A percentile compares a stretch with the other conserved stretches of the same genome.
Conservation (phyloP, 2,329 filamentous ascomycete species). For the Ciborinia camelliae region DNA sequence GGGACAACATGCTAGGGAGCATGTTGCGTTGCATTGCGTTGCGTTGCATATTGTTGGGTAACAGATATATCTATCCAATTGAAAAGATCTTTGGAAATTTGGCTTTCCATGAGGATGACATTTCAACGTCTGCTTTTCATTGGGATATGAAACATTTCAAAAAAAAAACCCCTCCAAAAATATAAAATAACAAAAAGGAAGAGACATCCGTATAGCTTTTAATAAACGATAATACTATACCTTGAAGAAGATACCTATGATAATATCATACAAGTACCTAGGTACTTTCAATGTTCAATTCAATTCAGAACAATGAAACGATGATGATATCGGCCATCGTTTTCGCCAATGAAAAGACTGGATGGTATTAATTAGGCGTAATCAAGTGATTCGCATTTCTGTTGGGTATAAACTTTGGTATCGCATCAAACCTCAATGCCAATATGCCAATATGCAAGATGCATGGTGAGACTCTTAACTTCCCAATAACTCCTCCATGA, state of each 20-base stretch:
- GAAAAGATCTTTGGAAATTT: neutral
- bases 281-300: too few relatives aligned
- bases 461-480: conserved; percentile 8
- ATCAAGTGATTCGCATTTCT: conserved; percentile 19
- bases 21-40: conserved; percentile 3
- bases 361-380: conserved; percentile 16
- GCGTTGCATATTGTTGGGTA: conserved; percentile 3
- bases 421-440: conserved; percentile 16
- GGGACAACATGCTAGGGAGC: neutral
- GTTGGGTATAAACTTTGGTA: conserved; percentile 15
- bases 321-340: too few relatives aligned
- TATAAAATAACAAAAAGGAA: too few relatives aligned
- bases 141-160: too few relatives aligned
- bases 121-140: too few relatives aligned
- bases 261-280: too few relatives aligned
- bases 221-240: too few relatives aligned
- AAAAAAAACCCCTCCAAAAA: too few relatives aligned
- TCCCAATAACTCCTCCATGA: conserved; percentile 14
- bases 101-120: neutral
- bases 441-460: conserved; percentile 11
- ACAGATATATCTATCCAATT: conserved; percentile 7
- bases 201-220: too few relatives aligned
- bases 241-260: too few relatives aligned
- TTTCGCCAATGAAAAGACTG: too few relatives aligned
- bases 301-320: too few relatives aligned